Evolutionary conservation across 2,329 filamentous ascomycete genomes (phyloP).

Genomic region (Aspergillus amoenus): DNA sequence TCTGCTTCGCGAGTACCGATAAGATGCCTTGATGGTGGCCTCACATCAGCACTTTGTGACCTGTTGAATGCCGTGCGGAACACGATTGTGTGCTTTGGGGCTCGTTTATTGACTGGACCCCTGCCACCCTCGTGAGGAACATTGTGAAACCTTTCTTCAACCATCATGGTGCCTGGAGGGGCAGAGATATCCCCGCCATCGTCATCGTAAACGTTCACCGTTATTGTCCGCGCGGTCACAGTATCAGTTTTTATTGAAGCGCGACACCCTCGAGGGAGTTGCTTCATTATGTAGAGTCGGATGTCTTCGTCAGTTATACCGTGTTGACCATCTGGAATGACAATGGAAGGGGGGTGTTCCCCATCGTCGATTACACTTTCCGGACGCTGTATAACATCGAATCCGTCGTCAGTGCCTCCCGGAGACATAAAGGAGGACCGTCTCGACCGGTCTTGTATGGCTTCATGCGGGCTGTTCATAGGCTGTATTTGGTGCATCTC

Average conservation of each 20-base stretch:
- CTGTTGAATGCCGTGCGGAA: conserved; percentile 47
- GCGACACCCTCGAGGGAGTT: conserved; percentile 42
- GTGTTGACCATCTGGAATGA: conserved; percentile 37
- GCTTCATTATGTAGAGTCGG: conserved; percentile 48
- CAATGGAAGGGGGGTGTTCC: conserved; percentile 25
- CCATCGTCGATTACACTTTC: conserved; percentile 24
- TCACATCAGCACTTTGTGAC: conserved; percentile 37
- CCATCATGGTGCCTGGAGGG: conserved; percentile 47
- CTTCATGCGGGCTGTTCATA: conserved; percentile 41
- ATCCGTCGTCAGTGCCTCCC: conserved; percentile 35
- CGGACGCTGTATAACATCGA: conserved; percentile 41
- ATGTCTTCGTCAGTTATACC: conserved; percentile 47
- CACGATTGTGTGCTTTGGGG: conserved; percentile 46
- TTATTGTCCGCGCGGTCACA: conserved; percentile 47
- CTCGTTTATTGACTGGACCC: conserved; percentile 33
- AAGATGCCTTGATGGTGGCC: conserved; percentile 19
- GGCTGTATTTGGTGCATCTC: conserved; percentile 40
- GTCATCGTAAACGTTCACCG: conserved; percentile 47
- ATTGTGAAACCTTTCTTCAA: conserved; percentile 50
- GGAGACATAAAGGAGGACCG: conserved; percentile 51
- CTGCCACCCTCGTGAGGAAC: conserved; percentile 41
- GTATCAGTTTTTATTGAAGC: conserved; percentile 45
- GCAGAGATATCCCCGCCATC: conserved; percentile 43
- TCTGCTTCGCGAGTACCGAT: not conserved
- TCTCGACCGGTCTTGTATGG: conserved; percentile 48